These are phyloP conservation scores for Phialemoniopsis sp. DNA, from an alignment of 2,329 filamentous ascomycete species.

Conservation along the genomic window DNA sequence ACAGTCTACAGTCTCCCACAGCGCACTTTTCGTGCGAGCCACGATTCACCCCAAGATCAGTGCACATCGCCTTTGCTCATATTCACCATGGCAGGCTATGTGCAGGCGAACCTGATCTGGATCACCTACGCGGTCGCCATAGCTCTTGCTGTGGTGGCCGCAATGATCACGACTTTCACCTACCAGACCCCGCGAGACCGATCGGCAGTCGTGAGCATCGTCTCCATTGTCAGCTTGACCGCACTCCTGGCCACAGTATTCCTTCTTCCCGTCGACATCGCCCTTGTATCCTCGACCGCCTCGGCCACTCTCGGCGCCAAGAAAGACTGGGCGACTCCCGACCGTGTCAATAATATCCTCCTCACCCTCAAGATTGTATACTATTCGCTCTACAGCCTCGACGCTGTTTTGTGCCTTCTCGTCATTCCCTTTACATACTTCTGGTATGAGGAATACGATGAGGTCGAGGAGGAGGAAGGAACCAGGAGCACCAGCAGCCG, in stretches of 20 bases:
- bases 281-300: constrained; percentile 85
- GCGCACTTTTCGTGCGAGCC: too few relatives aligned
- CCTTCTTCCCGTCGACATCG: constrained; percentile 90
- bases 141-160: constrained; percentile 68
- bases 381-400: constrained; percentile 87
- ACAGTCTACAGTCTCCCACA: too few relatives aligned
- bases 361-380: constrained; percentile 83
- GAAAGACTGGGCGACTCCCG: constrained; percentile 91
- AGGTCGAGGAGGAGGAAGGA: constrained; percentile 78
- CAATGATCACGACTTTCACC: constrained; percentile 81
- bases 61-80: too few relatives aligned
- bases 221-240: constrained; percentile 84
- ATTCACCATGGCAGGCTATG: constrained; percentile 44
- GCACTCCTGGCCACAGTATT: constrained; percentile 87
- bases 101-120: constrained; percentile 93
- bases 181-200: constrained; percentile 90
- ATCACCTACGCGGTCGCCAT: constrained; percentile 84
- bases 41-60: too few relatives aligned
- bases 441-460: constrained; percentile 96
- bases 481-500: constrained; percentile 66
- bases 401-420: constrained; percentile 83
- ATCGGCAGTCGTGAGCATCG: constrained; percentile 73
- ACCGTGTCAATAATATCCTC: constrained; percentile 72
- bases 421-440: constrained; percentile 97
- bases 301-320: constrained; percentile 72